A percentile compares a stretch with the other conserved stretches of the same genome.
These are phyloP conservation scores for Ceraceosorus bombacis DNA, from an alignment of 1,284 basidiomycete species.

Conservation along the genomic window DNA sequence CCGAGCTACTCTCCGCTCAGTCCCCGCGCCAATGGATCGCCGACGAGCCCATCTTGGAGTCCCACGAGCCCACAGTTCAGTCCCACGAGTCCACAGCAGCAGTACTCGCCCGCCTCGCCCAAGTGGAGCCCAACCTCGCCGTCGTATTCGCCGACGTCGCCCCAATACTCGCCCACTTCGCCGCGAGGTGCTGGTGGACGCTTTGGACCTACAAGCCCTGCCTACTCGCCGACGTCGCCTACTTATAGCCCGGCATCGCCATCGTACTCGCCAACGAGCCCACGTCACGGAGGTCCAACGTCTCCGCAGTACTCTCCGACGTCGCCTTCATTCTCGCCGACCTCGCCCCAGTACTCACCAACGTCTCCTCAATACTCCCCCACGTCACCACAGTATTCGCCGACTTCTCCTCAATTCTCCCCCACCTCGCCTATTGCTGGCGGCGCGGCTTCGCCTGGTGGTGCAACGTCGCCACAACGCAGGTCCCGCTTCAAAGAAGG, in stretches of 20 bases:
- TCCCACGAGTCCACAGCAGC: constrained; percentile 36
- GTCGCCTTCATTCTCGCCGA: constrained; percentile 5
- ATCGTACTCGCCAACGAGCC: constrained; percentile 6
- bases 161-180: constrained; percentile 5
- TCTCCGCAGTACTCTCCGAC: constrained; percentile 8
- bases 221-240: constrained; percentile 1
- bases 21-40: constrained; percentile 32
- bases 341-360: constrained; percentile 8
- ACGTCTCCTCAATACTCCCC: constrained; percentile 3
- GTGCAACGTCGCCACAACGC: neutral
- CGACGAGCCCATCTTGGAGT: constrained; percentile 45
- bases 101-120: constrained; percentile 11
- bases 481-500: constrained; percentile 4
- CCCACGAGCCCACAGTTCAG: constrained; percentile 55
- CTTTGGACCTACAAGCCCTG: neutral
- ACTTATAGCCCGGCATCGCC: neutral
- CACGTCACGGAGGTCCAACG: constrained; percentile 5
- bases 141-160: constrained; percentile 5
- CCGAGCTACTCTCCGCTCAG: constrained; percentile 43
- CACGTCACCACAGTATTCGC: constrained; percentile 3
- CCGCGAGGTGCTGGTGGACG: constrained; percentile 2
- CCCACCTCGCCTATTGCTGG: constrained; percentile 7
- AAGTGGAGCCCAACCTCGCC: constrained; percentile 9
- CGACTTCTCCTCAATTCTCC: constrained; percentile 8
- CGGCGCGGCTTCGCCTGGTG: neutral